Percentiles rank a stretch among this genome's conserved stretches.
These are phyloP conservation scores for Echites panduratus DNA, from an alignment of 257 asterid species.

Conservation along the genomic window DNA sequence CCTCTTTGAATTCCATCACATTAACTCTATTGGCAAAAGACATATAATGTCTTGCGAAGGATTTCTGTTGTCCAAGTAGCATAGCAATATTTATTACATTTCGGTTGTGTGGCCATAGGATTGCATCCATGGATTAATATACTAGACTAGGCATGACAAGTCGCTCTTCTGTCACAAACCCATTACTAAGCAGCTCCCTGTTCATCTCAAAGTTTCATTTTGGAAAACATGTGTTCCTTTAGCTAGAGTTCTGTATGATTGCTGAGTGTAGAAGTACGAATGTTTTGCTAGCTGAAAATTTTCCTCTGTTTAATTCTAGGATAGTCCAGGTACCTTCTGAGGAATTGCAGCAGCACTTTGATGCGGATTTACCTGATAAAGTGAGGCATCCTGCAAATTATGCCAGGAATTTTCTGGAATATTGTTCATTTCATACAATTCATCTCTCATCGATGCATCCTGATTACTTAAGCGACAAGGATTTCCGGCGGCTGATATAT, in stretches of 20 bases:
- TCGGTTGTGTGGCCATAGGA: not conserved
- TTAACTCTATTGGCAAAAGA: not conserved
- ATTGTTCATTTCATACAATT: conserved; percentile 67
- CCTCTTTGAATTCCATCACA: not conserved
- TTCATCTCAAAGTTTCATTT: not conserved
- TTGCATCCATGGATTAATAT: not conserved
- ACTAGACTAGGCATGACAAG: not conserved
- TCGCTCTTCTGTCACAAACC: too few relatives aligned
- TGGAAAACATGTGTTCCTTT: not conserved
- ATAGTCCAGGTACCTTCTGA: conserved; percentile 45
- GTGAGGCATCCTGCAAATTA: conserved; percentile 43
- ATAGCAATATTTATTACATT: not conserved
- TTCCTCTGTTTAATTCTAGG: conserved; percentile 28
- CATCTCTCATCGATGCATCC: conserved; percentile 37
- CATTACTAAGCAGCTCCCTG: not conserved
- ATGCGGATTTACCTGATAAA: conserved; percentile 48
- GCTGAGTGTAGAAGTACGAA: not conserved
- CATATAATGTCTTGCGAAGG: not conserved
- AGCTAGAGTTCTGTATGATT: not conserved
- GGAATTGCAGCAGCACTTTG: conserved; percentile 53
- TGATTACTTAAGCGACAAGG: conserved; percentile 59
- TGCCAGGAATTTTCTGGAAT: conserved; percentile 77
- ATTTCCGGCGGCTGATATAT: conserved; percentile 64
- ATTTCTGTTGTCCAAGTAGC: not conserved
- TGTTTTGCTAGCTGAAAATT: not conserved